Conservation (phyloP, 108 stramenopile species). For the Skeletonema potamos region DNA sequence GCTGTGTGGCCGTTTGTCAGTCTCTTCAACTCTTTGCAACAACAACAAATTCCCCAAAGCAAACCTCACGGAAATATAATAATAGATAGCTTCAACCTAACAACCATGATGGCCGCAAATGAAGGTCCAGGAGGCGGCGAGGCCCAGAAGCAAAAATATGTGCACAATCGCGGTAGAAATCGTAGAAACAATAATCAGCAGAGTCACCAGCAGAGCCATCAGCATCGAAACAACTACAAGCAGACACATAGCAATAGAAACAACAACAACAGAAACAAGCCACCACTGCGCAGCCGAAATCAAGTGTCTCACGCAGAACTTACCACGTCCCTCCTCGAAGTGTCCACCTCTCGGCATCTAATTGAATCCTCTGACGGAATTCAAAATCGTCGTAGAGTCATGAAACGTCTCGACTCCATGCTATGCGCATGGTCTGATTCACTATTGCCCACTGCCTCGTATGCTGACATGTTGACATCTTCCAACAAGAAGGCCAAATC, state of each 20-base stretch:
- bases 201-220: background rate
- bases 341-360: constrained; percentile 17
- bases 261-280: constrained; percentile 7
- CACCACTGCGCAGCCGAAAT: background rate
- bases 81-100: too few species aligned
- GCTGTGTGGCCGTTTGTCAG: too few species aligned
- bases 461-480: background rate
- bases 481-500: background rate
- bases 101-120: background rate
- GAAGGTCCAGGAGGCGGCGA: background rate
- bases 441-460: background rate
- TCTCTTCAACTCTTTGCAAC: too few species aligned
- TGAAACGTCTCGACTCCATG: constrained; percentile 33
- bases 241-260: background rate
- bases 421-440: constrained; percentile 20
- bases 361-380: constrained; percentile 28
- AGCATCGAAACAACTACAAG: background rate
- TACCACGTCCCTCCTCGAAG: constrained; percentile 16
- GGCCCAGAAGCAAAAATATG: background rate
- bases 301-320: constrained; percentile 13
- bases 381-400: constrained; percentile 30
- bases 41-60: too few species aligned
- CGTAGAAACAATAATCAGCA: background rate
- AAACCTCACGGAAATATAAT: too few species aligned
- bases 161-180: constrained; percentile 37